Conservation (phyloP, 352 stramenopile species). For the Hyaloperonospora arabidopsidis region DNA sequence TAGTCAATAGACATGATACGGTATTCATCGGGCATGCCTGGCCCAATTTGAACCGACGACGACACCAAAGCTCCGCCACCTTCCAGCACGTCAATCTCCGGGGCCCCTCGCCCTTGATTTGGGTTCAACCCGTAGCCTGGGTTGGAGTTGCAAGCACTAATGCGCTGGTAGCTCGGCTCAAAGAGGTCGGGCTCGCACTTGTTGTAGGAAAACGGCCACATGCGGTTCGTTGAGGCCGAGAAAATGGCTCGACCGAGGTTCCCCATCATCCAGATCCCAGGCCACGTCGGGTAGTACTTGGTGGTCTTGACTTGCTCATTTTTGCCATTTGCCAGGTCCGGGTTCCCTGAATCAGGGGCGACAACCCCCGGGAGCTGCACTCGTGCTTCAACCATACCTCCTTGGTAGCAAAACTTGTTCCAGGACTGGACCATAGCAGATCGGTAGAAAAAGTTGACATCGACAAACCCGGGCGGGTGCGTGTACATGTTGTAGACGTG, state of each 20-base stretch:
- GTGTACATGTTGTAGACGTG: constrained; percentile 59
- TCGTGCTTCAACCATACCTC: constrained; percentile 83
- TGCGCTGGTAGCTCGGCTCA: constrained; percentile 59
- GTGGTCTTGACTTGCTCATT: constrained; percentile 17
- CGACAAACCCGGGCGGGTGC: constrained; percentile 41
- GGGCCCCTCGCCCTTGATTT: constrained; percentile 84
- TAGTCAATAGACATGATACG: constrained; percentile 21
- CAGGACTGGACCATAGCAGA: constrained; percentile 85
- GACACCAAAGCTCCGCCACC: constrained; percentile 74
- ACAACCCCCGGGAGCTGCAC: constrained; percentile 81
- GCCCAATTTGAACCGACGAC: constrained; percentile 84
- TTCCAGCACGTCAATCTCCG: constrained; percentile 95
- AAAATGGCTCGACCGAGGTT: constrained; percentile 96
- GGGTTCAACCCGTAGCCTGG: constrained; percentile 89
- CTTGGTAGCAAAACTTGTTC: constrained; percentile 93
- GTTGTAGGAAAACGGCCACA: constrained; percentile 96
- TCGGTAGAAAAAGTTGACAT: constrained; percentile 36
- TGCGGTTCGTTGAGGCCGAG: constrained; percentile 86
- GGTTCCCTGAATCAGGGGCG: constrained; percentile 34
- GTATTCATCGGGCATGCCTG: constrained; percentile 54
- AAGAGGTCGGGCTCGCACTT: constrained; percentile 75
- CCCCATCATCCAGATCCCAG: constrained; percentile 93
- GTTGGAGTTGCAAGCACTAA: constrained; percentile 85
- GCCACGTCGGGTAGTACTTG: constrained; percentile 79
- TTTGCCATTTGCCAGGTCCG: constrained; percentile 27